Evolutionary conservation across 371 early-diverging fungal species (phyloP), one percentile per base, ranked within the genome.

Genomic region (Lichtheimia corymbifera): DNA sequence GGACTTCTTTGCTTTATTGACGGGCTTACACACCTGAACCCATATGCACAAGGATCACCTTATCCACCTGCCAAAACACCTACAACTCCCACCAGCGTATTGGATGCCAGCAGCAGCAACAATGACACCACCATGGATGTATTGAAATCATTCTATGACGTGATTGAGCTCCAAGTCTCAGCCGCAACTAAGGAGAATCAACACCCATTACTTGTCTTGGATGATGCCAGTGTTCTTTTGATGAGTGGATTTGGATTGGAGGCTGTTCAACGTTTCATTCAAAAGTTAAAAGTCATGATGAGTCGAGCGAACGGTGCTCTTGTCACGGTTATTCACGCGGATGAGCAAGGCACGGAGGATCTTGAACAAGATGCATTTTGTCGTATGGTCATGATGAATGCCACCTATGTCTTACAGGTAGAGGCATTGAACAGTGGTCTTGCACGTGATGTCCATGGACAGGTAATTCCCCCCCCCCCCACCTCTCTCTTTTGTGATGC

Each of bases 371-470:
- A 83, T 61, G 76, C 73, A 14, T 81, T 90, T 61, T 72, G 83
- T 11, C 81, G 76, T 42, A 71, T 70, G 9, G 64, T 87, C 30
- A 58, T 81, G 17, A 75, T 79, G 30, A 66, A 70, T 45, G 80
- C 84, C 0, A 83, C 84, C 30, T 67, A 84, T 56, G 71, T 87
- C 1, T 62, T 90, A 24, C 82, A 85, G 47, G 85, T 88, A 6
- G 71, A 82, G 30, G 82, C 83, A 2, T 67, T 90, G 13, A 76
- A 79, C 50, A 87, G 88, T 58, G 91, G 91, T 20, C 72, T 82
- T 41, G 83, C 88, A 17, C 77, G 85, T 45, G 89, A 89, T 50
- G 84, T 90, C 0, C 84, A 87, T 63, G 91, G 91, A 24, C 84
- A 88, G 76, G 84, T 82, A 67, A 54, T 22, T 22, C 2, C 14